Conservation (phyloP, 257 asterid species). For the Nicotiana noctiflora region DNA sequence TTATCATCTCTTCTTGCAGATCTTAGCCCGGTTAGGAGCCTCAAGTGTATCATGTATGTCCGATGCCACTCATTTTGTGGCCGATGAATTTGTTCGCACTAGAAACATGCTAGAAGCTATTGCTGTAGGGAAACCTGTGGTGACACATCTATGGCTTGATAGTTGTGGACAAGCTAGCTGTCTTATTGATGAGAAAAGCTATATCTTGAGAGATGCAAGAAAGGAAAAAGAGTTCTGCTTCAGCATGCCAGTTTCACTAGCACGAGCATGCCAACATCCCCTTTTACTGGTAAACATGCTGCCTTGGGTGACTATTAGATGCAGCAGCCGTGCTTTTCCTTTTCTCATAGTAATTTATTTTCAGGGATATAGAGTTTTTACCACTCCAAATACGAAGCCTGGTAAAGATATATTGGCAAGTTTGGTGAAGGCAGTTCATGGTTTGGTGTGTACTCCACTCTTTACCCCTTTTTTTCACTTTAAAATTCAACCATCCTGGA, state of each 20-base stretch:
- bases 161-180: conserved; percentile 81
- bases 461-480: background rate
- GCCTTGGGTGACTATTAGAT: conserved; percentile 12
- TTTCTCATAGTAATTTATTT: conserved; percentile 21
- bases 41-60: conserved; percentile 56
- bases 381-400: conserved; percentile 92
- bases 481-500: background rate
- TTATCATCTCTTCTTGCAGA: conserved; percentile 29
- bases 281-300: conserved; percentile 57
- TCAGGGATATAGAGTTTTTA: conserved; percentile 77
- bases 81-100: conserved; percentile 89
- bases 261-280: conserved; percentile 68
- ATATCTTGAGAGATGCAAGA: conserved; percentile 71
- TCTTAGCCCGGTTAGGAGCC: conserved; percentile 74
- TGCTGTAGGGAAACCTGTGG: conserved; percentile 87
- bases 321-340: background rate
- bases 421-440: conserved; percentile 85
- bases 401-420: conserved; percentile 65
- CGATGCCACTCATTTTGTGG: conserved; percentile 90
- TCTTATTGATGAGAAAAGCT: conserved; percentile 71
- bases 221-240: conserved; percentile 89
- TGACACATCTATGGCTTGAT: conserved; percentile 82
- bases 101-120: conserved; percentile 94
- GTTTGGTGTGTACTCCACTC: conserved; percentile 52
- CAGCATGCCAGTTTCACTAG: conserved; percentile 72